phyloP scores from a whole-genome alignment of 345 rosid genomes.

The Geranium brycei region DNA sequence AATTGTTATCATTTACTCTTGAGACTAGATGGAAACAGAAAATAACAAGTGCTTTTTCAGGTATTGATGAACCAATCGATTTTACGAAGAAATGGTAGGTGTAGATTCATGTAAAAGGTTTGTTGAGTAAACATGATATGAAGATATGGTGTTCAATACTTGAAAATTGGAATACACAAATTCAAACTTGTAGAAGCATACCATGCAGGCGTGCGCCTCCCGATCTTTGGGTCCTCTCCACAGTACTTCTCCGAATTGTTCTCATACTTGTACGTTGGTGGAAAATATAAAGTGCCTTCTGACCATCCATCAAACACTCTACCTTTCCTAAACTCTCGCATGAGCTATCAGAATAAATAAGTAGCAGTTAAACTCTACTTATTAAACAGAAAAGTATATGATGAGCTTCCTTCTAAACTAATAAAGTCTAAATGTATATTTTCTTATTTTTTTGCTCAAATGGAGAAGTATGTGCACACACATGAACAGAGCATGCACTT shows the following conservation, averaged over 20 bases:
- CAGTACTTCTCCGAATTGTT: conserved; percentile 53
- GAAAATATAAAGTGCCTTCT: conserved; percentile 55
- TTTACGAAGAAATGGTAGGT: neutral
- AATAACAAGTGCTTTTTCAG: no score
- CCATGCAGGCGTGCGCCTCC: conserved; percentile 88
- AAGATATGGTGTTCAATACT: neutral
- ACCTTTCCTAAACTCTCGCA: conserved; percentile 54
- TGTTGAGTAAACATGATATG: neutral
- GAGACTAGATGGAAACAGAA: no score
- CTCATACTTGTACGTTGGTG: conserved; percentile 91
- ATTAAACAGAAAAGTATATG: no score
- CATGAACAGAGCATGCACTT: no score
- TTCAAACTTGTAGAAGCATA: conserved; percentile 14
- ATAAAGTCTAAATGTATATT: no score
- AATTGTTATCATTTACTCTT: no score
- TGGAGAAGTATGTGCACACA: no score
- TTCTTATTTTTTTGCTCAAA: no score
- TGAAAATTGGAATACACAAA: neutral
- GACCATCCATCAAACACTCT: conserved; percentile 79
- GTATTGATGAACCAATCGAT: no score
- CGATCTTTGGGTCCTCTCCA: conserved; percentile 62
- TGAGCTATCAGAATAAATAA: conserved; percentile 32
- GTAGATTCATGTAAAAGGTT: neutral
- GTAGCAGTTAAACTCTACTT: conserved; percentile 1
- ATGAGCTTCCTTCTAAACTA: no score